A percentile compares a stretch with the other conserved stretches of the same genome.
These are phyloP conservation scores for Musa troglodytarum DNA, from an alignment of 176 grass and related monocot genomes.

Conservation along the genomic window DNA sequence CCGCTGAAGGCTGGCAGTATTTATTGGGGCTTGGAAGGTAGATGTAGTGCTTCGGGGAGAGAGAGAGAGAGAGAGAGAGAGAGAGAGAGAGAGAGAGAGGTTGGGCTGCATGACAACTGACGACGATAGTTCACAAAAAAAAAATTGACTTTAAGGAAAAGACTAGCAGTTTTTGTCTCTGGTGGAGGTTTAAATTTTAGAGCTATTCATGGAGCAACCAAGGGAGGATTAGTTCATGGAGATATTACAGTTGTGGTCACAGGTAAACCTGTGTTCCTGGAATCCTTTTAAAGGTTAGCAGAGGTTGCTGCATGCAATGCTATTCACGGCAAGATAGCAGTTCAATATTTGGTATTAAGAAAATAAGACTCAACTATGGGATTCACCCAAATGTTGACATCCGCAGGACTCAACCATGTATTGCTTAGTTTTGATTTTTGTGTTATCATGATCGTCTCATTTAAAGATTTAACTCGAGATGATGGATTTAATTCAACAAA, in stretches of 20 bases:
- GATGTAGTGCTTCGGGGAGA: background rate
- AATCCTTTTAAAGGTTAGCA: background rate
- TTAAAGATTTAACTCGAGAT: too few species aligned
- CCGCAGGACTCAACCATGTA: too few species aligned
- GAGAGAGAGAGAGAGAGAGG: background rate
- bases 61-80: background rate
- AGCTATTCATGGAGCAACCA: conserved; percentile 26
- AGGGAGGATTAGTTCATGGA: conserved; percentile 25
- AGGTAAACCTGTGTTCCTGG: conserved; percentile 17
- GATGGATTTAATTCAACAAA: too few species aligned
- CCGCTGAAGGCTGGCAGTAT: background rate
- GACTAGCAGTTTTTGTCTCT: conserved; percentile 50
- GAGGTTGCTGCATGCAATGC: background rate
- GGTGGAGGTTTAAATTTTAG: conserved; percentile 41
- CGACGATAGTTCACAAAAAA: background rate
- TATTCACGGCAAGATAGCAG: too few species aligned
- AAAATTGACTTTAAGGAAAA: conserved; percentile 21
- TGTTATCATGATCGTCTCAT: too few species aligned
- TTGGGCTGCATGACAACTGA: background rate
- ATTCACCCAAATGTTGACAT: too few species aligned
- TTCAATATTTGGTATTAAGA: too few species aligned
- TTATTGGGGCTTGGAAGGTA: background rate
- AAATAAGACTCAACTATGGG: too few species aligned
- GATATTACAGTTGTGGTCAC: conserved; percentile 34
- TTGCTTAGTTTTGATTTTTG: too few species aligned